A percentile compares a stretch with the other conserved stretches of the same genome.
These are phyloP conservation scores for Suzukiozyma palmioleophila DNA, from an alignment of 1,139 yeast genomes.

Conservation along the genomic window DNA sequence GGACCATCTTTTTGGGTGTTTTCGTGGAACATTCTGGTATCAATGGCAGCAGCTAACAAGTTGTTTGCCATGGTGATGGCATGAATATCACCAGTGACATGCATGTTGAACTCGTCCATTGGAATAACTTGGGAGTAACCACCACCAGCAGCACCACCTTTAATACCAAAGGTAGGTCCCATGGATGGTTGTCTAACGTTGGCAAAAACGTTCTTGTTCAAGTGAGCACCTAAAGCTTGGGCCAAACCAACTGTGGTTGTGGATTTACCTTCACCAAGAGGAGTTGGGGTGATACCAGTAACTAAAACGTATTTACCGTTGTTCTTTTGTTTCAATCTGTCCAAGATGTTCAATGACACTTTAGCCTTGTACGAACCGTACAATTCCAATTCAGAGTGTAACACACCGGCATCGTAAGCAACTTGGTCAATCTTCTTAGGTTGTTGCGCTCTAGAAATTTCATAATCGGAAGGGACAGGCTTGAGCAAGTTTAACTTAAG, in stretches of 20 bases:
- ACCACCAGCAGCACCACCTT: conserved; percentile 99
- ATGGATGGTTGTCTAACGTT: conserved; percentile 97
- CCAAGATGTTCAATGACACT: conserved; percentile 69
- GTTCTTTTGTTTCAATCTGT: conserved; percentile 62
- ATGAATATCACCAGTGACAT: conserved; percentile 96
- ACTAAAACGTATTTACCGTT: conserved; percentile 91
- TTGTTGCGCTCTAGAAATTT: conserved; percentile 82
- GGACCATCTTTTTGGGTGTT: conserved; percentile 87
- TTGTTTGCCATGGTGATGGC: conserved; percentile 96
- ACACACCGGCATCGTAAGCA: conserved; percentile 81
- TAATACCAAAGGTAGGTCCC: conserved; percentile 99
- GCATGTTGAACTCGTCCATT: conserved; percentile 99
- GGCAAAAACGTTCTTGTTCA: conserved; percentile 84
- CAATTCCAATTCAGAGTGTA: conserved; percentile 80
- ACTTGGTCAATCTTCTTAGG: conserved; percentile 82
- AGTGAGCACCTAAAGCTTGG: conserved; percentile 92
- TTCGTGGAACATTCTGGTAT: conserved; percentile 97
- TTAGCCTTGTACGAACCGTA: conserved; percentile 93
- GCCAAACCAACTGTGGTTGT: conserved; percentile 96
- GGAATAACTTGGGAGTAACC: conserved; percentile 98
- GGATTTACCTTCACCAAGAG: conserved; percentile 96
- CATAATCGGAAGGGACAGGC: conserved; percentile 94
- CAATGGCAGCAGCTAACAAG: conserved; percentile 94
- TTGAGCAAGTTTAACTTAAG: conserved; percentile 58
- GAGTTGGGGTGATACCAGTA: conserved; percentile 98